phyloP scores from a whole-genome alignment of 495 filamentous ascomycete genomes.

The Opeltia flavorubescens region DNA sequence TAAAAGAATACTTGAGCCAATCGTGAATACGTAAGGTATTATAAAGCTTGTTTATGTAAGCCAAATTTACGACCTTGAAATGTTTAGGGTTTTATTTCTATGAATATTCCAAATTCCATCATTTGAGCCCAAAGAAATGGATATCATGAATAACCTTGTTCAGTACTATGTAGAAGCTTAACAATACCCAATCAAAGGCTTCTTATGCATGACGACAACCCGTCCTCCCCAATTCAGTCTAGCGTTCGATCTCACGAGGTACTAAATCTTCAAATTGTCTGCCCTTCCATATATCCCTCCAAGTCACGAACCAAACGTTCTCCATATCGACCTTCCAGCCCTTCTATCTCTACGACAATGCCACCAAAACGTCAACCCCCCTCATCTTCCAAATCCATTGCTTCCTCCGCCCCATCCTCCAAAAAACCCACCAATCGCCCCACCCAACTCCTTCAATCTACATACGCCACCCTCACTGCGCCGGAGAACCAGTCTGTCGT shows the following conservation, averaged over 20 bases:
- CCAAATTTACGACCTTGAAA: too few species aligned
- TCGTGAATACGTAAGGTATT: not conserved
- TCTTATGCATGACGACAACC: too few species aligned
- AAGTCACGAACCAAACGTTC: not conserved
- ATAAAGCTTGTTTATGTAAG: not conserved
- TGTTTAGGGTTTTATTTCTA: too few species aligned
- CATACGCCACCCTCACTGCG: constrained; percentile 13
- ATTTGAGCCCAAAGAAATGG: too few species aligned
- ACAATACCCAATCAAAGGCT: too few species aligned
- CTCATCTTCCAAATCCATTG: not conserved
- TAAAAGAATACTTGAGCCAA: too few species aligned
- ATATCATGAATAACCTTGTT: too few species aligned
- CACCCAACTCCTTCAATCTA: constrained; percentile 3
- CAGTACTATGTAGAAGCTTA: too few species aligned
- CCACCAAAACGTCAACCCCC: constrained; percentile 8
- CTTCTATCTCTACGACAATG: constrained; percentile 1
- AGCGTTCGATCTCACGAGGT: not conserved
- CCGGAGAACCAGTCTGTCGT: constrained; percentile 13
- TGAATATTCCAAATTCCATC: too few species aligned
- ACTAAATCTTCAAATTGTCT: too few species aligned
- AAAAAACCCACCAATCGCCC: not conserved
- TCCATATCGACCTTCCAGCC: not conserved
- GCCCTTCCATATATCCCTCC: not conserved
- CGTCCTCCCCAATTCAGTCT: not conserved
- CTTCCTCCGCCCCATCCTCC: constrained; percentile 6